These are phyloP conservation scores for Colletotrichum simmondsii DNA, from an alignment of 2,329 filamentous ascomycete genomes.

Conservation along the genomic window DNA sequence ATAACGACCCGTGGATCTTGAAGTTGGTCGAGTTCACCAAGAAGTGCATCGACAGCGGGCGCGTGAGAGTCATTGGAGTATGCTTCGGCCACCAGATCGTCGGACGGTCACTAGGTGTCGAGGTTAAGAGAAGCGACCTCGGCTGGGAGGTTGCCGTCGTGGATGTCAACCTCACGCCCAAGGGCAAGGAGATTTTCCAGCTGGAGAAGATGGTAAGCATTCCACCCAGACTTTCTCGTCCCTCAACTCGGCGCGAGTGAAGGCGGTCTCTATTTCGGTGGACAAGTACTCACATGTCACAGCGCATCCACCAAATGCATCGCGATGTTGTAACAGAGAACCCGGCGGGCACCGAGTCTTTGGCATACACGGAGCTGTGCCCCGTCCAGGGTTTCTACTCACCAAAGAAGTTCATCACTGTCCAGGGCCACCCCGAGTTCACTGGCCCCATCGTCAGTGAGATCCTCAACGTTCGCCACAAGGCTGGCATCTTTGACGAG, in stretches of 20 bases:
- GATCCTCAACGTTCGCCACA: slow-evolving; percentile 72
- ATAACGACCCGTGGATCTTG: slow-evolving; percentile 79
- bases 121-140: slow-evolving; percentile 72
- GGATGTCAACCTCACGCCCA: slow-evolving; percentile 72
- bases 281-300: not conserved
- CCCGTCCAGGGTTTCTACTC: slow-evolving; percentile 83
- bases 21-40: slow-evolving; percentile 77
- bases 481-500: slow-evolving; percentile 75
- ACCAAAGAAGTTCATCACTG: slow-evolving; percentile 73
- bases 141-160: slow-evolving; percentile 89
- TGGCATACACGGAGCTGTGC: slow-evolving; percentile 76
- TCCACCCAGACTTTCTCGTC: not conserved
- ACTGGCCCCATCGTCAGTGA: slow-evolving; percentile 76
- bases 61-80: slow-evolving; percentile 79
- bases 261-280: not conserved
- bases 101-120: slow-evolving; percentile 75
- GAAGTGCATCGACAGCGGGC: slow-evolving; percentile 66
- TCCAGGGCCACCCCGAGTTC: slow-evolving; percentile 92
- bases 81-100: slow-evolving; percentile 93
- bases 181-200: slow-evolving; percentile 79
- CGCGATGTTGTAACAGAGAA: slow-evolving; percentile 77
- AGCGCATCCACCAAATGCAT: slow-evolving; percentile 89
- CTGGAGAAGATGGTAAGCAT: slow-evolving; percentile 64
- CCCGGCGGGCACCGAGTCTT: slow-evolving; percentile 68
- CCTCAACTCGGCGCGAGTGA: not conserved